Evolutionary conservation across 2,329 filamentous ascomycete species (phyloP), one percentile per base, ranked within the genome.

Genomic region (Xylaria arbuscula): DNA sequence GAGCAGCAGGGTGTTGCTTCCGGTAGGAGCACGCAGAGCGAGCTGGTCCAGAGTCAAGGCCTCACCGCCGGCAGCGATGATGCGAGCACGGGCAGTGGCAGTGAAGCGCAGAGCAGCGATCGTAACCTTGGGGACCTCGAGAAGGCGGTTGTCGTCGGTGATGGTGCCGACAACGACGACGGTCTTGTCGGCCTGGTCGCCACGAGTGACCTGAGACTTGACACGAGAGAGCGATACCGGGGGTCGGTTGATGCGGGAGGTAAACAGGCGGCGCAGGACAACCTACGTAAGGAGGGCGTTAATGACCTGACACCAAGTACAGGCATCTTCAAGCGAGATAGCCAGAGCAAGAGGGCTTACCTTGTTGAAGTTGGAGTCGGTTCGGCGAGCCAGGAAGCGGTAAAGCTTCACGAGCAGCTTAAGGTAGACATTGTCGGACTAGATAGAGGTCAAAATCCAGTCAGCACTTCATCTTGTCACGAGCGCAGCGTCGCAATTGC

Each of bases 351-450:
- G 15, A 61, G 4, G n/a, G 56, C 68, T 42, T 64, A 70, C 68
- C 89, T 97, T 97, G 92, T 99, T 99, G 93, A 99, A 99, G 86
- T 89, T 89, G 75, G 93, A 89, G 84, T 98, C 96, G 82, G 96
- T 99, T 82, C 96, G 94, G 86, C 94, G 67, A 93, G 93, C 91
- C 83, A 97, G 87, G 90, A 97, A 97, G 88, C 93, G 92, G 89
- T 97, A 97, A 64, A 97, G 92, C 92, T 98, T 98, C 85, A 98
- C 94, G 42, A 98, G 88, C 83, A 98, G 90, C 89, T 95, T 95
- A 78, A 97, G 88, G 86, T 98, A 97, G 81, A 95, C 93, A 89
- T 98, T 97, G 88, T 97, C 93, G 87, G 92, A 97, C 92, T 72
- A 28, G 28, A 28, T 28, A 28, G 56, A 1, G 15, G 13, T 48